Evolutionary conservation across 768 basidiomycete species (phyloP).

Genomic region (Crucibulum laeve): DNA sequence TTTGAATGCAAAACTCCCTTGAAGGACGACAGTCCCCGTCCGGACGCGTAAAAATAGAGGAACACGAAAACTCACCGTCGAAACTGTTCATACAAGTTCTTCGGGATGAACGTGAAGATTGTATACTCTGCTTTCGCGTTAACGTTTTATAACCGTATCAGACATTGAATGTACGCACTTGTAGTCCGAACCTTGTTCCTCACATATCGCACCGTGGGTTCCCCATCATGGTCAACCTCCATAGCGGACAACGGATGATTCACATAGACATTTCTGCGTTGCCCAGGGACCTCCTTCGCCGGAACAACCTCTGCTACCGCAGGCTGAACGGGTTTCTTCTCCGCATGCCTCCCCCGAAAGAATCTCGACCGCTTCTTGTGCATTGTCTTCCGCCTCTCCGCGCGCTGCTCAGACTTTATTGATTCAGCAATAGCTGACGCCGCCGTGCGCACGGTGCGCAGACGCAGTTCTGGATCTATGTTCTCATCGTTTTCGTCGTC

Average conservation of each 20-base stretch:
- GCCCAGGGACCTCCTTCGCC: conserved; percentile 39
- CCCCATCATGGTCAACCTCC: conserved; percentile 69
- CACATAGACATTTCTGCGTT: conserved; percentile 75
- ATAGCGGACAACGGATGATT: conserved; percentile 62
- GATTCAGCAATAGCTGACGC: conserved; percentile 88
- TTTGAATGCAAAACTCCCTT: no score
- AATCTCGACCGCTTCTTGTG: conserved; percentile 52
- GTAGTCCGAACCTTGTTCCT: conserved; percentile 94
- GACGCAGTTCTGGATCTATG: conserved; percentile 82
- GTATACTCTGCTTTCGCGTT: conserved; percentile 68
- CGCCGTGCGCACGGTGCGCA: conserved; percentile 91
- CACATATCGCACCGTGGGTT: conserved; percentile 74
- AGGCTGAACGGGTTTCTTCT: conserved; percentile 40
- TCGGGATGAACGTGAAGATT: conserved; percentile 83
- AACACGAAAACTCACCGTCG: conserved; percentile 69
- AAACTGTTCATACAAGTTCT: conserved; percentile 95
- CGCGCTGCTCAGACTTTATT: conserved; percentile 71
- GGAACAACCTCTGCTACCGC: conserved; percentile 18
- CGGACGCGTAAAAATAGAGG: no score
- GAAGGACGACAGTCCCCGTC: no score
- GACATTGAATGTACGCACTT: conserved; percentile 49
- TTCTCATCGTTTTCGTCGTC: conserved; percentile 62
- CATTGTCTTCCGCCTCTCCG: conserved; percentile 49
- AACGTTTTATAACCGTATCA: conserved; percentile 5
- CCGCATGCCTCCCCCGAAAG: conserved; percentile 41